Base-by-base conservation (phyloP, 345 rosid genomes). In the Punica granatum region DNA sequence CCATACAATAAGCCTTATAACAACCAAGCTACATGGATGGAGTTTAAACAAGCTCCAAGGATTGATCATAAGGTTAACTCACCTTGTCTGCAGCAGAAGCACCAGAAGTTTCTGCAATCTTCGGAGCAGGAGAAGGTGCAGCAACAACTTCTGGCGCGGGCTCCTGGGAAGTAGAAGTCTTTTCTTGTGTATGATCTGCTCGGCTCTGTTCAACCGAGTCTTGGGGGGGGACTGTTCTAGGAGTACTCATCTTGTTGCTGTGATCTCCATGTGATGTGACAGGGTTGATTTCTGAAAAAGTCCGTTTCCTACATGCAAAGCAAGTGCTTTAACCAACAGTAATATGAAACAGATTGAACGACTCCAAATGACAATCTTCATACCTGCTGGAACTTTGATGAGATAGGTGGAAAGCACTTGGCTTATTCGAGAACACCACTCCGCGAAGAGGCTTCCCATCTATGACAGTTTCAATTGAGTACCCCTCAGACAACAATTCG, bases 371-470 rank as follows among this genome's bases (percentile, higher is more conserved):
- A 5, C 28, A 3, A 15, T n/a, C 41, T 39, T 34, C 84, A 72
- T 67, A 86, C 92, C 87, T 82, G 68, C 74, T 78, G 69, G 75
- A 76, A 63, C 71, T 76, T 61, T 72, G 76, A 77, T 69, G 64
- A 64, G 68, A 62, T 65, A 77, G 34, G 30, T 51, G 74, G 72
- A 74, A 37, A 37, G 83, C 59, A 66, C 60, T 74, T 39, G 83
- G 85, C 69, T 85, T 92, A 84, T 82, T 86, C 61, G 90, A 72
- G 80, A 95, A 87, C 74, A 95, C 60, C 72, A 95, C 79, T 66
- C 98, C 97, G 63, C 88, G 90, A 31, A 95, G 84, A 76, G 86
- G 80, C 81, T 84, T 92, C 69, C 99, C 99, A 67, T 85, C 90
- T 70, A 95, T 86, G 67, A 79, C 70, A 54, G 99, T 92, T 79